A percentile compares a stretch with the other conserved stretches of the same genome.
These are phyloP conservation scores for Verticillium nubilum DNA, from an alignment of 2,329 filamentous ascomycete genomes.

Conservation along the genomic window DNA sequence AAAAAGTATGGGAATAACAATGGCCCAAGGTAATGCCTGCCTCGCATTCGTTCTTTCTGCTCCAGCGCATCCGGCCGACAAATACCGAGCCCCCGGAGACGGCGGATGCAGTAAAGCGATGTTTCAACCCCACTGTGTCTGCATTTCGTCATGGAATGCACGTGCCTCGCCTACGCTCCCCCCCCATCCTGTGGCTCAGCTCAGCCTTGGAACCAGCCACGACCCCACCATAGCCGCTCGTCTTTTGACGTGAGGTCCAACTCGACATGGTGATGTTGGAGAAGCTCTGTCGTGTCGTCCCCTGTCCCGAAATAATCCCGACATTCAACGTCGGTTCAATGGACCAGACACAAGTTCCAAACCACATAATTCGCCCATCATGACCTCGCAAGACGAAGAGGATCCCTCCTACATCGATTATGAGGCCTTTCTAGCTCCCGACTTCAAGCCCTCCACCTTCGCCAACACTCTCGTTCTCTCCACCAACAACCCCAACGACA, in stretches of 20 bases:
- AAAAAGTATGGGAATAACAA: not conserved
- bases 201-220: not conserved
- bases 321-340: not conserved
- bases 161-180: not conserved
- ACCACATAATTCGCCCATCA: conserved; percentile 8
- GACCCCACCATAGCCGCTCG: not conserved
- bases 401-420: conserved; percentile 92
- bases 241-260: not conserved
- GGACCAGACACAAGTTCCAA: not conserved
- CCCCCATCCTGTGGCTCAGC: not conserved
- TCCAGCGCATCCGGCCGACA: not conserved
- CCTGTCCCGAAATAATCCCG: not conserved
- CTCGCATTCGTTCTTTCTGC: not conserved
- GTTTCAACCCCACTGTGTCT: not conserved
- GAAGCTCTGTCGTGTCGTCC: not conserved
- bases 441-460: conserved; percentile 76
- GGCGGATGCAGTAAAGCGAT: not conserved
- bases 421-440: conserved; percentile 78
- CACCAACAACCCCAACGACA: conserved; percentile 89
- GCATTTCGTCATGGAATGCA: not conserved
- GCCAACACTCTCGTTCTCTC: conserved; percentile 83
- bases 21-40: not conserved
- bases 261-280: not conserved
- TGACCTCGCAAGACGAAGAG: conserved; percentile 35
- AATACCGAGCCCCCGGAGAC: not conserved